These are phyloP conservation scores for Paspalum notatum DNA, from an alignment of 176 grass and related monocot genomes.

Conservation along the genomic window DNA sequence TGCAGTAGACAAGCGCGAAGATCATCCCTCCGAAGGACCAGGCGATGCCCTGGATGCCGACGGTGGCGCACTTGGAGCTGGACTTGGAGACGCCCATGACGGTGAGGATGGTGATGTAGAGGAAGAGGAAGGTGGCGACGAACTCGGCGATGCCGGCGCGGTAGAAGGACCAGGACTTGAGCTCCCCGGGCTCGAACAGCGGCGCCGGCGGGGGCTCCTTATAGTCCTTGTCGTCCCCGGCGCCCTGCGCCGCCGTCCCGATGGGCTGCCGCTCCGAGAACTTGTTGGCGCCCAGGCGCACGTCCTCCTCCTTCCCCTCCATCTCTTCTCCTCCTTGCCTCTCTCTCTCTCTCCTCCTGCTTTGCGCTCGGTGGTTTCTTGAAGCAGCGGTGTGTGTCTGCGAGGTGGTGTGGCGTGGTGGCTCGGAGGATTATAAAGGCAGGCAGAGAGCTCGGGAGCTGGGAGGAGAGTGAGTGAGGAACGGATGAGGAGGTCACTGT, in stretches of 20 bases:
- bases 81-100: conserved; percentile 82
- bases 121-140: conserved; percentile 87
- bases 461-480: conserved; percentile 24
- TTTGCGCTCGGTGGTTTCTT: neutral
- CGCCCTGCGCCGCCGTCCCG: conserved; percentile 76
- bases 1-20: conserved; percentile 95
- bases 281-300: conserved; percentile 73
- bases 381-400: neutral
- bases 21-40: conserved; percentile 97
- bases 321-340: conserved; percentile 11
- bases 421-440: conserved; percentile 38
- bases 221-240: conserved; percentile 78
- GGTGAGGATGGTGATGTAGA: conserved; percentile 93
- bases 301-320: conserved; percentile 92
- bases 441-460: conserved; percentile 1
- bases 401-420: neutral
- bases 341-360: neutral
- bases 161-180: conserved; percentile 96
- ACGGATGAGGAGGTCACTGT: neutral
- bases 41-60: conserved; percentile 89
- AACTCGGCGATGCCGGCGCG: conserved; percentile 96
- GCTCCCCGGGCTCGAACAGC: conserved; percentile 81
- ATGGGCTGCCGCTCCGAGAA: conserved; percentile 83
- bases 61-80: conserved; percentile 68
- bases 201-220: conserved; percentile 79